phyloP scores from a whole-genome alignment of 371 early-diverging fungal species.

The Lichtheimia corymbifera region DNA sequence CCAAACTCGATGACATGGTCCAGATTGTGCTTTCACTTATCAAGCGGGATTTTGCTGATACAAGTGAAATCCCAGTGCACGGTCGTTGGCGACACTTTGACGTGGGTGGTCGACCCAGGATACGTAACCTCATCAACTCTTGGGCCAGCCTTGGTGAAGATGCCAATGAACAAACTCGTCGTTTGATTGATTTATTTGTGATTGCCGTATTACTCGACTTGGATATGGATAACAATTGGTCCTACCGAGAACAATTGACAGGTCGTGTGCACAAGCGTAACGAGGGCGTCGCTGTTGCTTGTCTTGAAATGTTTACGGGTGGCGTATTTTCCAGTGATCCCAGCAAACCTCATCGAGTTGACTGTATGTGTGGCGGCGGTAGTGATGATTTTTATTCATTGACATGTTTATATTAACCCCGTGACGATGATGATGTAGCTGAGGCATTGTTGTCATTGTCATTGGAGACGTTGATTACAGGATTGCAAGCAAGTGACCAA shows the following conservation, averaged over 20 bases:
- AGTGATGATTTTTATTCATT: not conserved
- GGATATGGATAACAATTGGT: slow-evolving; percentile 85
- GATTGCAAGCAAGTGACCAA: slow-evolving; percentile 78
- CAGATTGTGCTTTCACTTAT: slow-evolving; percentile 73
- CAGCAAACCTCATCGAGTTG: slow-evolving; percentile 73
- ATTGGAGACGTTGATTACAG: slow-evolving; percentile 52
- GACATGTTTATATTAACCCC: not conserved
- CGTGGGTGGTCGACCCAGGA: slow-evolving; percentile 59
- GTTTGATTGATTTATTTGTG: slow-evolving; percentile 82
- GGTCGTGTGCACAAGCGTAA: slow-evolving; percentile 64
- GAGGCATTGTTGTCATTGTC: slow-evolving; percentile 58
- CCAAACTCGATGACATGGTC: slow-evolving; percentile 69
- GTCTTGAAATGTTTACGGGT: slow-evolving; percentile 78
- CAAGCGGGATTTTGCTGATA: slow-evolving; percentile 67
- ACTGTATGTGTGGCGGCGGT: slow-evolving; percentile 49
- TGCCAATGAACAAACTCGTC: slow-evolving; percentile 64
- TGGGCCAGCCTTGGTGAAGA: slow-evolving; percentile 48
- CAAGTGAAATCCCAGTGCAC: slow-evolving; percentile 77
- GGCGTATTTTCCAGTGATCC: slow-evolving; percentile 78
- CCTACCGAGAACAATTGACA: slow-evolving; percentile 61
- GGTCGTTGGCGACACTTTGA: slow-evolving; percentile 92
- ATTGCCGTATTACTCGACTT: slow-evolving; percentile 90
- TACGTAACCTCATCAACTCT: slow-evolving; percentile 56
- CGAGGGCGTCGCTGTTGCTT: slow-evolving; percentile 89
- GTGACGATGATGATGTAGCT: slow-evolving; percentile 22